Conservation (phyloP, 306 rosid species). For the Comarum palustre region DNA sequence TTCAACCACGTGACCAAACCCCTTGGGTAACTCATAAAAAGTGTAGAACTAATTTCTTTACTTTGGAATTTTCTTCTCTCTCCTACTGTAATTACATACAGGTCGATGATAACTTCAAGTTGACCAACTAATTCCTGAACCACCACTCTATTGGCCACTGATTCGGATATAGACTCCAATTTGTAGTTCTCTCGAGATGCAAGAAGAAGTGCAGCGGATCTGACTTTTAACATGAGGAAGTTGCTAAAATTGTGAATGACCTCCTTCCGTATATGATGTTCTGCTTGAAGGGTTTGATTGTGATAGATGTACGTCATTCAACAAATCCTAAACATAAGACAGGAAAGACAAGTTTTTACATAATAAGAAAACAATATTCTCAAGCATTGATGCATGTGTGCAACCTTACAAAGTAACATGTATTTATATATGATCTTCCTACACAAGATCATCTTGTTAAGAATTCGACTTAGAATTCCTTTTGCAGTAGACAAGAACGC, state of each 20-base stretch:
- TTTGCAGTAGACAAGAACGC: no score
- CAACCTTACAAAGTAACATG: not conserved
- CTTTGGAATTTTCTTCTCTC: not conserved
- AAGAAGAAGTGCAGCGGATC: not conserved
- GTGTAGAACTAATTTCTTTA: not conserved
- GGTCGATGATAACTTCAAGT: not conserved
- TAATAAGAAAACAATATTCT: not conserved
- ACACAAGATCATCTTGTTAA: not conserved
- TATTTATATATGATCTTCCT: not conserved
- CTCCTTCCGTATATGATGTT: slow-evolving; percentile 20
- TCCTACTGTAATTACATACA: not conserved
- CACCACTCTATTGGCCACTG: not conserved
- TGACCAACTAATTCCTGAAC: not conserved
- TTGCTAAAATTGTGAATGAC: not conserved
- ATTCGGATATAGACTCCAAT: not conserved
- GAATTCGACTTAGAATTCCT: no score
- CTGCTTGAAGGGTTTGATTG: slow-evolving; percentile 37
- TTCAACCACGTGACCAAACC: no score
- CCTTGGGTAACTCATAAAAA: not conserved
- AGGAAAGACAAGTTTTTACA: not conserved
- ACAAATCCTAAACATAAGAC: slow-evolving; percentile 32
- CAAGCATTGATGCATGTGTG: not conserved
- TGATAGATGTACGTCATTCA: slow-evolving; percentile 25
- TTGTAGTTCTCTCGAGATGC: not conserved
- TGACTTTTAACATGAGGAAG: not conserved